Base-by-base conservation (phyloP, 208 protist genomes). In the Zelonia costaricensis region DNA sequence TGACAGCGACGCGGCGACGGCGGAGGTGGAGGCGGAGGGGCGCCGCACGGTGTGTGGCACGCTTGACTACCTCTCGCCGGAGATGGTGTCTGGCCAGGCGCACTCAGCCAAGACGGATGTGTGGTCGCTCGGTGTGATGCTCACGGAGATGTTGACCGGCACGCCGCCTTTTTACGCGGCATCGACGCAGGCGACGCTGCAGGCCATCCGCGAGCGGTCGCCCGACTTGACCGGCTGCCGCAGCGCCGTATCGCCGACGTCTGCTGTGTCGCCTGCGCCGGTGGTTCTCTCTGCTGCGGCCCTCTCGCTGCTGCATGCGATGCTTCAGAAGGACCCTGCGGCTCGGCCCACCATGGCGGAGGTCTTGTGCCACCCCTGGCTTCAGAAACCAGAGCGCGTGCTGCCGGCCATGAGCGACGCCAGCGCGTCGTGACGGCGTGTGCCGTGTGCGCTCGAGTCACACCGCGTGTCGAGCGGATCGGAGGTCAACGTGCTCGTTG, bases 11-110 rank as follows among this genome's bases (percentile, higher is more conserved):
- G 52, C 8, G 23, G 49, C 49, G 15, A 16, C 5, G 10, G 27
- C 23, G 18, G 28, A 27, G 33, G 20, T 36, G 49, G 38, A 4
- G 22, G 30, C 44, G 33, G 56, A 63, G 30, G 49, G 69, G 4
- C 69, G 61, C 7, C 58, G 43, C 46, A 76, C 94, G 5, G 77
- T 98, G 7, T 98, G 96, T 59, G 97, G 98, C n/a, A 99, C 98
- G 4, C 86, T 99, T 2, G 98, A 99, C 74, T 99, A 99, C 74
- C 74, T 99, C 7, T 97, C 98, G 0, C 98, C 98, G 3, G 98
- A 99, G 82, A 98, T 99, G 87, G 67, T 99, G 8, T 40, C 44
- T 23, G 80, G 80, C 27, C 45, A 63, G 35, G 64, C 73, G 35
- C 82, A 92, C 75, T 81, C 75, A 1, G 54, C 22, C 18, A 82